Conservation (phyloP, 192 early-diverging fungal species). For the Backusella psychrophila region DNA sequence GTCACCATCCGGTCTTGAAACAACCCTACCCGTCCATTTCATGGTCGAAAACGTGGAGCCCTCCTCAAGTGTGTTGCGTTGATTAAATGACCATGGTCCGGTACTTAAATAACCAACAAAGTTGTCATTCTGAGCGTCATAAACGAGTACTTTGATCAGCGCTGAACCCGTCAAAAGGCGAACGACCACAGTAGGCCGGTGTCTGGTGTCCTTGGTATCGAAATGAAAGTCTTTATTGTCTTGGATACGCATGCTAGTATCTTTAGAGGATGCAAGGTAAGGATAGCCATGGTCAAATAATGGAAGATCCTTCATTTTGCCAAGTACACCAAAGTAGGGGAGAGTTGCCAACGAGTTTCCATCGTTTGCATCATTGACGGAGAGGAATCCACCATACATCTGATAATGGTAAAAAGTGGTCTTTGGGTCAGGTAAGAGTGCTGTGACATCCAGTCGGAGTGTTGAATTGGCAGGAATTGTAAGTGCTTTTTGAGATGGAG, state of each 20-base stretch:
- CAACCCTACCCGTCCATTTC: neutral
- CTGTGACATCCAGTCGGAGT: neutral
- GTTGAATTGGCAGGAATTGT: neutral
- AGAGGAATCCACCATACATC: slow-evolving; percentile 45
- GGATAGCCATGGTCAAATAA: slow-evolving; percentile 36
- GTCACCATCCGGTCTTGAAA: neutral
- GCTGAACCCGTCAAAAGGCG: slow-evolving; percentile 18
- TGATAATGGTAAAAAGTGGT: slow-evolving; percentile 9
- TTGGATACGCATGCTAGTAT: neutral
- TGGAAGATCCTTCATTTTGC: slow-evolving; percentile 41
- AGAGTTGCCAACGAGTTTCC: slow-evolving; percentile 25
- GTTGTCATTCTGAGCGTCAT: neutral
- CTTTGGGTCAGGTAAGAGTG: slow-evolving; percentile 13
- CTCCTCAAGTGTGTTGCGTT: slow-evolving; percentile 18
- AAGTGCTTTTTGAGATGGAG: neutral
- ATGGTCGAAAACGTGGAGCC: slow-evolving; percentile 28
- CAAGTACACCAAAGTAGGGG: slow-evolving; percentile 49
- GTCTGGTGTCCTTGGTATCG: slow-evolving; percentile 3
- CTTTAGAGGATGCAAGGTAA: slow-evolving; percentile 31
- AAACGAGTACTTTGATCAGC: slow-evolving; percentile 7
- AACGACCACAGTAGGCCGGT: slow-evolving; percentile 7
- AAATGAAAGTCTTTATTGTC: neutral
- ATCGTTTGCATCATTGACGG: slow-evolving; percentile 11
- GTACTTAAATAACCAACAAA: slow-evolving; percentile 8
- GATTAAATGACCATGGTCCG: slow-evolving; percentile 2